Evolutionary conservation across 1,139 yeast species (phyloP).

Genomic region (Suhomyces panamericanus): DNA sequence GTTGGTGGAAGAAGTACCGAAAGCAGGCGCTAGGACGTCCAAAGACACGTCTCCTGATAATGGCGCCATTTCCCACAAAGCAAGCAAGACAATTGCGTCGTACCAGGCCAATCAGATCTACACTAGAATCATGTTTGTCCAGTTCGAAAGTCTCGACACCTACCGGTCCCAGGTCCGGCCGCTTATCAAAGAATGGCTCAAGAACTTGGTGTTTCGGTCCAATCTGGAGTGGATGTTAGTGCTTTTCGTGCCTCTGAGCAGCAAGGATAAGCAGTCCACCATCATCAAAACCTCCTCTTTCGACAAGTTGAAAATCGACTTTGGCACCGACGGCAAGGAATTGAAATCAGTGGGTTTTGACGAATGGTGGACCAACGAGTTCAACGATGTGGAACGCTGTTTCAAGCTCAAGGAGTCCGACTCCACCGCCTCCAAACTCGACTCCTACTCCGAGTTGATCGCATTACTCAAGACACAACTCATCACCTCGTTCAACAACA

Average conservation of each 20-base stretch:
- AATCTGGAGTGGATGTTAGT: constrained; percentile 66
- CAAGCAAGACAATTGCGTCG: neutral
- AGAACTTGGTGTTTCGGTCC: constrained; percentile 42
- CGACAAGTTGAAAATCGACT: constrained; percentile 69
- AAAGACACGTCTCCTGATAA: neutral
- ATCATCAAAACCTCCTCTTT: constrained; percentile 55
- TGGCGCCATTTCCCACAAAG: neutral
- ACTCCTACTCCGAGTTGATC: constrained; percentile 51
- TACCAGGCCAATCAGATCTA: constrained; percentile 42
- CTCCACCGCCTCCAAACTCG: constrained; percentile 37
- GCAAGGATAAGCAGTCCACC: constrained; percentile 42
- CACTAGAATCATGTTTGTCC: constrained; percentile 67
- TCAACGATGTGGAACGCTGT: constrained; percentile 31
- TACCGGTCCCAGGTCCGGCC: constrained; percentile 82
- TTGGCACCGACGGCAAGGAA: constrained; percentile 50
- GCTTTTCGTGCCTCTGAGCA: constrained; percentile 50
- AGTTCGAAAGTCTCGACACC: constrained; percentile 64
- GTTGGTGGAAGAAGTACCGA: constrained; percentile 63
- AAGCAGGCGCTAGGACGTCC: constrained; percentile 10
- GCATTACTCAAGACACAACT: constrained; percentile 52
- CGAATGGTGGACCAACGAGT: constrained; percentile 9
- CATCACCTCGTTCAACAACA: constrained; percentile 54
- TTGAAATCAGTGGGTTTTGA: constrained; percentile 19
- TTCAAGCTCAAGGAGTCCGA: constrained; percentile 42
- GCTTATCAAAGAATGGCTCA: constrained; percentile 78